A percentile compares a stretch with the other conserved stretches of the same genome.
Evolutionary conservation across 345 rosid genomes (phyloP).

Genomic region (Physaria fendleri): DNA sequence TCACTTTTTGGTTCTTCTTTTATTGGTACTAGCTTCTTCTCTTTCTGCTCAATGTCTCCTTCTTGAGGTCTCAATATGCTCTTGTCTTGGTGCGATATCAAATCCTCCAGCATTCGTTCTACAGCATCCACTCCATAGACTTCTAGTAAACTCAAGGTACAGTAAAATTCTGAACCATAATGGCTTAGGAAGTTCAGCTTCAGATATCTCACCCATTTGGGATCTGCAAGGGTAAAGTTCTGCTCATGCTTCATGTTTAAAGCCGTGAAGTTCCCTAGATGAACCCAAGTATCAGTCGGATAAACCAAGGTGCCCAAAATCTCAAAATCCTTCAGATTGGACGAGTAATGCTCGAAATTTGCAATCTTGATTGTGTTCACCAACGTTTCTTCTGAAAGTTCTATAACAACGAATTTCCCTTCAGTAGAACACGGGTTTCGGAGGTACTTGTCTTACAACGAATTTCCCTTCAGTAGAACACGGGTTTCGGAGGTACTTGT

Average conservation of each 20-base stretch:
- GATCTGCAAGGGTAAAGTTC: conserved; percentile 59
- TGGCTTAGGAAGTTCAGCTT: conserved; percentile 70
- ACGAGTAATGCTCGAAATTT: conserved; percentile 90
- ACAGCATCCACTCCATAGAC: conserved; percentile 95
- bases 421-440: conserved; percentile 95
- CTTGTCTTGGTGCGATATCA: conserved; percentile 58
- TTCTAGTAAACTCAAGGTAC: conserved; percentile 78
- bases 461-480: conserved; percentile 88
- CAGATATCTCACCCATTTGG: conserved; percentile 82
- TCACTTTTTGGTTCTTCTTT: conserved; percentile 32
- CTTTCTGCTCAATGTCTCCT: conserved; percentile 25
- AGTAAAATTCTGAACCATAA: conserved; percentile 88
- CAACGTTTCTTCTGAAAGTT: conserved; percentile 97
- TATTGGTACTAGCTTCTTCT: conserved; percentile 31
- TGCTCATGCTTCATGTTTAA: conserved; percentile 71
- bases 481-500: conserved; percentile 94
- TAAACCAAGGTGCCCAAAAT: conserved; percentile 78
- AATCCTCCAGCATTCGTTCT: conserved; percentile 89
- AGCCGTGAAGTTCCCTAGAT: conserved; percentile 81
- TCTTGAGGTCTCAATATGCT: conserved; percentile 18
- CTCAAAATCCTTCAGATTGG: conserved; percentile 78
- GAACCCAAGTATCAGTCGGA: conserved; percentile 76
- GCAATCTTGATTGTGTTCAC: conserved; percentile 78
- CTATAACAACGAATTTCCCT: conserved; percentile 70
- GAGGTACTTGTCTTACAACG: conserved; percentile 91